phyloP scores from a whole-genome alignment of 768 basidiomycete species.

The Rhodotorula graminis region DNA sequence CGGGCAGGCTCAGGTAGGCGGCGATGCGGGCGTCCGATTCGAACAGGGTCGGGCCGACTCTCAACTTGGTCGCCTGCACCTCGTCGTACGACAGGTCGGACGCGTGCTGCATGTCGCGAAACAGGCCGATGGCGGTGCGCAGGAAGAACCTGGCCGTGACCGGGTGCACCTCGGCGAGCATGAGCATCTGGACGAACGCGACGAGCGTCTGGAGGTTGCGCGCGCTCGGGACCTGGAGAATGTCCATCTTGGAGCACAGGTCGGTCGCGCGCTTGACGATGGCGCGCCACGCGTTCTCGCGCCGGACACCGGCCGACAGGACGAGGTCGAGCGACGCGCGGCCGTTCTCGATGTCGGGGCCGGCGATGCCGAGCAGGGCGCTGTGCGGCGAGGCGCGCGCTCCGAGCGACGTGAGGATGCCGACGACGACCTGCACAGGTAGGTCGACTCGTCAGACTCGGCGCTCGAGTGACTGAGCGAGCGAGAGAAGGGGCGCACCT shows the following conservation, averaged over 20 bases:
- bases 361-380: conserved; percentile 34
- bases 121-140: conserved; percentile 31
- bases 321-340: conserved; percentile 26
- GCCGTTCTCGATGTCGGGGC: conserved; percentile 35
- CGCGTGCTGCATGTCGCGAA: conserved; percentile 30
- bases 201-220: conserved; percentile 25
- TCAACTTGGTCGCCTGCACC: conserved; percentile 5
- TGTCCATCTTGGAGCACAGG: conserved; percentile 21
- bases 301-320: conserved; percentile 19
- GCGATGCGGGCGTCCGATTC: conserved; percentile 32
- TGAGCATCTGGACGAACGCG: conserved; percentile 36
- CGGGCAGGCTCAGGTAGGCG: conserved; percentile 26
- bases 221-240: conserved; percentile 25
- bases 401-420: conserved; percentile 33
- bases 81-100: conserved; percentile 3
- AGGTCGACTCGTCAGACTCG: neutral
- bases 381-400: conserved; percentile 34
- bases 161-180: conserved; percentile 32
- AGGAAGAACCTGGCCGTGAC: conserved; percentile 34
- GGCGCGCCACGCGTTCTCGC: conserved; percentile 38
- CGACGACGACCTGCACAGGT: conserved; percentile 18
- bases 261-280: conserved; percentile 33
- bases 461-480: no score
- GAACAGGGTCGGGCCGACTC: conserved; percentile 25
- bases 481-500: neutral